Evolutionary conservation across 352 stramenopile genomes (phyloP).

Genomic region (Phytophthora fragariae): DNA sequence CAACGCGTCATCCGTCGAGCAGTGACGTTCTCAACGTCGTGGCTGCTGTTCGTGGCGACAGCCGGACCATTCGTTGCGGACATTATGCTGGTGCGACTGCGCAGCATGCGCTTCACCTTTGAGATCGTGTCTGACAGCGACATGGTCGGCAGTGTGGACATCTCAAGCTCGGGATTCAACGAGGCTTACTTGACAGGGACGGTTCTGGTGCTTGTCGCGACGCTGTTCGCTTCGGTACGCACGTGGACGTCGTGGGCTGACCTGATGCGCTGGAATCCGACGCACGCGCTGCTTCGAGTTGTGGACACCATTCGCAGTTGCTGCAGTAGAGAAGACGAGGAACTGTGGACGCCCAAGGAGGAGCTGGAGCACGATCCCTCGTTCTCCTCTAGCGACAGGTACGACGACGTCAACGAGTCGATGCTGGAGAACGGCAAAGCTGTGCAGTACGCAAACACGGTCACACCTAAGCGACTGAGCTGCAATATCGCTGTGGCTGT

Average conservation of each 20-base stretch:
- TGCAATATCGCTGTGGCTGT: conserved; percentile 9
- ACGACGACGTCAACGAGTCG: conserved; percentile 24
- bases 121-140: conserved; percentile 35
- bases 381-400: conserved; percentile 20
- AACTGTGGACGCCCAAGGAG: conserved; percentile 31
- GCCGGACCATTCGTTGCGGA: conserved; percentile 31
- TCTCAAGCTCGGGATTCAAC: conserved; percentile 25
- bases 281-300: not conserved
- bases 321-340: conserved; percentile 8
- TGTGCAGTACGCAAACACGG: conserved; percentile 11
- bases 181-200: conserved; percentile 24
- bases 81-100: conserved; percentile 34
- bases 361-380: conserved; percentile 12
- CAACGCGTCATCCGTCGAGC: conserved; percentile 26
- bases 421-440: conserved; percentile 29
- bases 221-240: conserved; percentile 31
- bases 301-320: not conserved
- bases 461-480: conserved; percentile 24
- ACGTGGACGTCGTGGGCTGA: conserved; percentile 34
- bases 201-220: conserved; percentile 14
- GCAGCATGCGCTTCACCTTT: conserved; percentile 44
- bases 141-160: conserved; percentile 33
- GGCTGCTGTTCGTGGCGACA: conserved; percentile 29
- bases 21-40: conserved; percentile 30
- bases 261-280: conserved; percentile 30